A percentile compares a stretch with the other conserved stretches of the same genome.
Evolutionary conservation across 768 basidiomycete species (phyloP).

Genomic region (Candolleomyces aberdarensis): DNA sequence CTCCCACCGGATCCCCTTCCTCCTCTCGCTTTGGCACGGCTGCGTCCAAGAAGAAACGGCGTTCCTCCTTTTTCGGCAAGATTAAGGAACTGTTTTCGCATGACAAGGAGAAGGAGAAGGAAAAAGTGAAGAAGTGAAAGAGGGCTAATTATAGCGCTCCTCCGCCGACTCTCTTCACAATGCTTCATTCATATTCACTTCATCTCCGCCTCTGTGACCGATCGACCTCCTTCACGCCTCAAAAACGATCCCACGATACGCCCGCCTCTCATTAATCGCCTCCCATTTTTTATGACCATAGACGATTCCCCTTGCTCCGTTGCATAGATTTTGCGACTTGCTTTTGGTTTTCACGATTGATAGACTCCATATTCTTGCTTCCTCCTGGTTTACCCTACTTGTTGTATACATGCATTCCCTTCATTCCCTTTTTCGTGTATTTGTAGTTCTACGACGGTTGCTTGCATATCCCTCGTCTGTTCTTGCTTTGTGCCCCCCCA

Average conservation of each 20-base stretch:
- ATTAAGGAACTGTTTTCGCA: slow-evolving; percentile 47
- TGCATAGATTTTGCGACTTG: background rate
- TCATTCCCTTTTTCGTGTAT: background rate
- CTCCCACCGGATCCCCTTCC: slow-evolving; percentile 19
- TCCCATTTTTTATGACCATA: background rate
- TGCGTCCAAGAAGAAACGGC: slow-evolving; percentile 42
- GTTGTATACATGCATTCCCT: background rate
- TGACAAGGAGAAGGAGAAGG: slow-evolving; percentile 40
- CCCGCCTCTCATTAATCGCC: background rate
- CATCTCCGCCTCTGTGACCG: background rate
- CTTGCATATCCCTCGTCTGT: background rate
- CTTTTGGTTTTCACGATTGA: background rate
- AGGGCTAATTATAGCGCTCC: too few relatives aligned
- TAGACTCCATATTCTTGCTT: background rate
- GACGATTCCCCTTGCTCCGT: background rate
- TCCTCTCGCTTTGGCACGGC: slow-evolving; percentile 24
- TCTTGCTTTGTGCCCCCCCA: background rate
- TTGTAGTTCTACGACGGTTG: background rate
- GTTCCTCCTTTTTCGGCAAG: slow-evolving; percentile 48
- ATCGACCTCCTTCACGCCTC: background rate
- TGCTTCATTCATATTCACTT: background rate
- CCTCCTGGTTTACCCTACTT: background rate
- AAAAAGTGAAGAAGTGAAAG: slow-evolving; percentile 22
- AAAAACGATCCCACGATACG: background rate
- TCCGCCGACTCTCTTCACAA: too few relatives aligned